Conservation (phyloP, 805 yeast species). For the Metschnikowia chrysomelidarum region DNA sequence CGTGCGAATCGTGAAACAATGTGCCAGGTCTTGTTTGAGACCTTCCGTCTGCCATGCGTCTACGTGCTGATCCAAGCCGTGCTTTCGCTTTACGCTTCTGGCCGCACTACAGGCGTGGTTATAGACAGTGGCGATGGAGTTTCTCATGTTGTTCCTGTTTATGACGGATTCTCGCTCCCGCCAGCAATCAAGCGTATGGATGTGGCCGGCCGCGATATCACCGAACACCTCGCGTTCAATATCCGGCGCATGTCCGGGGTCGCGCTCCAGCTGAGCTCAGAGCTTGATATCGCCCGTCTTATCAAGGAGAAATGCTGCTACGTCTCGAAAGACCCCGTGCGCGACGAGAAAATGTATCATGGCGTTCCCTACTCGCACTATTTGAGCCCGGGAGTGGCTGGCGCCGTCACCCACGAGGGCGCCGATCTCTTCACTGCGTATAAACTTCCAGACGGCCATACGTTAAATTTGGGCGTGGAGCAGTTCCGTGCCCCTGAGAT, state of each 20-base stretch:
- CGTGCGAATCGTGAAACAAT: conserved; percentile 54
- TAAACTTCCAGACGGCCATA: conserved; percentile 83
- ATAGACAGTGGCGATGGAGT: conserved; percentile 95
- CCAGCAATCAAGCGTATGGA: conserved; percentile 71
- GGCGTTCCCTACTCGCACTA: conserved; percentile 20
- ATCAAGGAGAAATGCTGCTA: conserved; percentile 77
- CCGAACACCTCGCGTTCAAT: conserved; percentile 68
- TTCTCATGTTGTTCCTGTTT: conserved; percentile 82
- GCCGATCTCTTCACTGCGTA: conserved; percentile 36
- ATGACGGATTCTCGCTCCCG: conserved; percentile 81
- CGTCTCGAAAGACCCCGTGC: conserved; percentile 53
- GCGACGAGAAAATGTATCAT: conserved; percentile 52
- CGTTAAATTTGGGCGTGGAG: conserved; percentile 61
- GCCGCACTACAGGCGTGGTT: conserved; percentile 87
- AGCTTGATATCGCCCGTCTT: conserved; percentile 72
- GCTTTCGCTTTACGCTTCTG: conserved; percentile 80
- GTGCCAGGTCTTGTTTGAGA: conserved; percentile 69
- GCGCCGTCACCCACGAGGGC: conserved; percentile 21
- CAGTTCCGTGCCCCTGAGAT: conserved; percentile 75
- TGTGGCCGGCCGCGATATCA: conserved; percentile 83
- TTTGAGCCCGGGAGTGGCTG: conserved; percentile 15
- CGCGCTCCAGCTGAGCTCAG: conserved; percentile 66
- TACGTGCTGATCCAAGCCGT: conserved; percentile 75
- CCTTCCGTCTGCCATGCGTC: conserved; percentile 73
- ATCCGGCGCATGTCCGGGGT: conserved; percentile 66